Base-by-base conservation (phyloP, 2,329 filamentous ascomycete genomes). In the Pseudocercospora fuligena region DNA sequence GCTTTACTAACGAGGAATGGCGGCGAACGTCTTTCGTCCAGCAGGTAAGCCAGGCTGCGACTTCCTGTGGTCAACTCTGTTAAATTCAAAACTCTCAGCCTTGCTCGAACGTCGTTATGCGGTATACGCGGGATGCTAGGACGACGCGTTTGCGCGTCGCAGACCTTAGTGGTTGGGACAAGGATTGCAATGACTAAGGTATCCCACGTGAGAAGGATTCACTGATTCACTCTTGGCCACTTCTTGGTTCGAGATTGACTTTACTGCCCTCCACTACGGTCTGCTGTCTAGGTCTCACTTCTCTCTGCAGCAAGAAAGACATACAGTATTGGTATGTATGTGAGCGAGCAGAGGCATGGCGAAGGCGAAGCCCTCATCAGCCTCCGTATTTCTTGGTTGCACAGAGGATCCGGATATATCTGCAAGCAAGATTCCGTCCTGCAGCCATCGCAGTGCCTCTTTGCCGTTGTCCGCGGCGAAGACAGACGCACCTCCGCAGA, bases 401-500 rank as follows among this genome's bases (percentile, higher is more conserved):
- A 43, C 40, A 43, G 6, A 57, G 21, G 25, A 19, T 31, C 16
- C 46, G 31, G 16, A n/a, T 36, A 21, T 46, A 23, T 25, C 16
- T 51, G 16, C 21, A 36, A 51, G 31, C 54, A 36, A 11, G 46
- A 23, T 36, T 47, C n/a, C 51, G 40, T 33, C 21, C 23, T 59
- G 23, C 47, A 51, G 47, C 19, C 19, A 51, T 51, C 47, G 47
- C 31, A 19, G 19, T 21, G 36, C 57, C 23, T 21, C 9, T 57
- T 19, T 51, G 46, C 33, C 58, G 25, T 61, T 54, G 56, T 56
- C 63, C 63, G 58, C 63, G 63, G 63, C 57, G 63, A 21, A 27
- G 21, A 51, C 19, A 51, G 19, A 51, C 5, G 21, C 47, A 27
- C 23, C 19, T 51, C 47, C 47, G 23, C 23, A 27, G 23, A 51